A percentile compares a stretch with the other conserved stretches of the same genome.
Conservation (phyloP, 2,329 filamentous ascomycete species). For the Fusarium nanum region DNA sequence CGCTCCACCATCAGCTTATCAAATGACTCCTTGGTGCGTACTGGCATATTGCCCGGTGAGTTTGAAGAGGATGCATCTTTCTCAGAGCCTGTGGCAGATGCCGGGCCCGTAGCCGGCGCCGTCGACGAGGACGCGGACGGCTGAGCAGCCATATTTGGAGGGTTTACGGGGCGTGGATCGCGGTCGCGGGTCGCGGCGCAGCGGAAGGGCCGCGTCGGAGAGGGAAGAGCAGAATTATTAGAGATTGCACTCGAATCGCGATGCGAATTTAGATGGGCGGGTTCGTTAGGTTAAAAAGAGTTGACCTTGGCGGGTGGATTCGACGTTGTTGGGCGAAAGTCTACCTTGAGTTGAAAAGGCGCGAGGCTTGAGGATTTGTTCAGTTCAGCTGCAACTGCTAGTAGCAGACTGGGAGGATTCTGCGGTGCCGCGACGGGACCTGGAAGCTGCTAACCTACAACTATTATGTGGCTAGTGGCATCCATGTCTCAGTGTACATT, state of each 20-base stretch:
- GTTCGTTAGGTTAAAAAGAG: neutral
- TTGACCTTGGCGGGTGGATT: slow-evolving; percentile 25
- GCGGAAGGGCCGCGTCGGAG: slow-evolving; percentile 54
- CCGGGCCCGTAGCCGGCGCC: slow-evolving; percentile 50
- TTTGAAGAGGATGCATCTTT: slow-evolving; percentile 44
- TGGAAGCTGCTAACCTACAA: neutral
- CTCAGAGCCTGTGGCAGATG: slow-evolving; percentile 48
- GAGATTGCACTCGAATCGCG: slow-evolving; percentile 32
- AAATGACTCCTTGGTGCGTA: slow-evolving; percentile 68
- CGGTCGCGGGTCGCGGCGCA: slow-evolving; percentile 47
- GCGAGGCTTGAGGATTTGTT: slow-evolving; percentile 39
- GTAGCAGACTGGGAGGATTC: slow-evolving; percentile 42
- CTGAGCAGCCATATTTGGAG: slow-evolving; percentile 58
- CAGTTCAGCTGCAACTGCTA: slow-evolving; percentile 19
- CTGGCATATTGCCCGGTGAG: slow-evolving; percentile 49
- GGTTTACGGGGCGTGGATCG: slow-evolving; percentile 41
- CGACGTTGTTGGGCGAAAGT: slow-evolving; percentile 27
- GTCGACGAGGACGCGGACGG: slow-evolving; percentile 54
- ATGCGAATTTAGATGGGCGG: slow-evolving; percentile 6
- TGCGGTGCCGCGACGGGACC: slow-evolving; percentile 39
- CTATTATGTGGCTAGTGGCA: neutral
- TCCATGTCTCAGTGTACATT: neutral
- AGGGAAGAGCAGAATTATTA: slow-evolving; percentile 38
- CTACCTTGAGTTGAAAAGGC: slow-evolving; percentile 21
- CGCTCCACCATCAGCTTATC: slow-evolving; percentile 65